Conservation (phyloP, 2,329 filamentous ascomycete genomes). For the Fusarium sp. region DNA sequence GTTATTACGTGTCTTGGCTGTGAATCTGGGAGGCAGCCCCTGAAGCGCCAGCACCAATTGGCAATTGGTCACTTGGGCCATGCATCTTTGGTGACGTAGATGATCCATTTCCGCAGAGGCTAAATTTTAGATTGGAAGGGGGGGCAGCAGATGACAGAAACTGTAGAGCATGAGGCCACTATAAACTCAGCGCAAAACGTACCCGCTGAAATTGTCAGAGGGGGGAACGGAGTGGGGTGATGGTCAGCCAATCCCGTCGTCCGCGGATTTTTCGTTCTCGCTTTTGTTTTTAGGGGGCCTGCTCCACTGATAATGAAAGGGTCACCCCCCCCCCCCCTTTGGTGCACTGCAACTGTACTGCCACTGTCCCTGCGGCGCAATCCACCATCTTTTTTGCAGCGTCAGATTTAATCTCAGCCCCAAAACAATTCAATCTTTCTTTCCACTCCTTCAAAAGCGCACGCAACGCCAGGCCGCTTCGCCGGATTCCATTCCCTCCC, state of each 20-base stretch:
- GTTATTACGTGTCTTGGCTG: constrained; percentile 5
- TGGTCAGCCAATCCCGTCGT: background rate
- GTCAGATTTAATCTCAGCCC: constrained; percentile 6
- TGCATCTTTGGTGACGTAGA: constrained; percentile 16
- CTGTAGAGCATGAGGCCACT: background rate
- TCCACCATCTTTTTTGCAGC: background rate
- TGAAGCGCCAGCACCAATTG: background rate
- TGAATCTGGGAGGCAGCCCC: background rate
- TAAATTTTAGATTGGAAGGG: constrained; percentile 7
- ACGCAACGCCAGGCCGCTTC: background rate
- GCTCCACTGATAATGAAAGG: constrained; percentile 13
- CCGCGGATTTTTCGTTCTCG: constrained; percentile 15
- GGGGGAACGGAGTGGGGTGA: background rate
- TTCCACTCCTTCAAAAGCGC: constrained; percentile 10
- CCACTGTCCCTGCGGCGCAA: background rate
- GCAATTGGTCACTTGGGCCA: background rate
- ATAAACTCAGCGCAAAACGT: too few relatives aligned
- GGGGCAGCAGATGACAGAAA: background rate
- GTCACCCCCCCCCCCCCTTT: constrained; percentile 3
- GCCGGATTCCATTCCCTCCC: background rate
- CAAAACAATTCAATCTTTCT: background rate
- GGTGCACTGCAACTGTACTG: background rate
- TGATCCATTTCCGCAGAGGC: background rate
- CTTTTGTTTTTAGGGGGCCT: background rate
- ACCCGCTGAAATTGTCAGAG: background rate